These are phyloP conservation scores for Aspergillus sp. DNA, from an alignment of 2,329 filamentous ascomycete genomes.

Conservation along the genomic window DNA sequence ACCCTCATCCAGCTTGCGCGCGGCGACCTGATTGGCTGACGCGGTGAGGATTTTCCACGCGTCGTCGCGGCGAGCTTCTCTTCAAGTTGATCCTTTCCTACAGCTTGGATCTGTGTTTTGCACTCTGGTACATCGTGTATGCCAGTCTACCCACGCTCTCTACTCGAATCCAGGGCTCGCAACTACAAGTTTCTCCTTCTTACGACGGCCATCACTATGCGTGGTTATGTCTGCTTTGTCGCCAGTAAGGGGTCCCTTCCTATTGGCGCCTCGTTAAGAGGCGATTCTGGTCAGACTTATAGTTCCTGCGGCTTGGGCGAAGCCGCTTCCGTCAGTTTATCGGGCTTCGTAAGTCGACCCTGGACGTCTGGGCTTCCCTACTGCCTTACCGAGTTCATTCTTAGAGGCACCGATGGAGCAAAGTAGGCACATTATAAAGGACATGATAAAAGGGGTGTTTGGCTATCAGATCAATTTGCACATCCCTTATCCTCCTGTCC, in stretches of 20 bases:
- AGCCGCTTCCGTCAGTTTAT: constrained; percentile 15
- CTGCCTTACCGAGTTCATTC: too few species aligned
- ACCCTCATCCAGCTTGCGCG: too few species aligned
- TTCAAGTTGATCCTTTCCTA: too few species aligned
- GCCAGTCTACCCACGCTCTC: neutral
- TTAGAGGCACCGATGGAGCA: neutral
- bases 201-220: neutral
- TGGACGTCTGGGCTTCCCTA: too few species aligned
- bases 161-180: neutral
- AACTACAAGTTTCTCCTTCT: too few species aligned
- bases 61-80: too few species aligned
- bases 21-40: too few species aligned
- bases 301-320: constrained; percentile 1
- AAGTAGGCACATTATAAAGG: constrained; percentile 10
- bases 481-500: constrained; percentile 25
- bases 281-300: constrained; percentile 8
- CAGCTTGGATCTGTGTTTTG: too few species aligned
- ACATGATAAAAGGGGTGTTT: constrained; percentile 36
- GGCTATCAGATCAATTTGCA: constrained; percentile 36
- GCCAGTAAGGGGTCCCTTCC: neutral
- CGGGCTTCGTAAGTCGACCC: constrained; percentile 7
- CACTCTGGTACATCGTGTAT: too few species aligned
- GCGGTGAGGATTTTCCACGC: too few species aligned
- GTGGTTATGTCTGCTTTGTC: neutral
- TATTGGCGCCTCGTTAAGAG: constrained; percentile 1